Base-by-base conservation (phyloP, 1,284 basidiomycete species). In the Amylostereum areolatum region DNA sequence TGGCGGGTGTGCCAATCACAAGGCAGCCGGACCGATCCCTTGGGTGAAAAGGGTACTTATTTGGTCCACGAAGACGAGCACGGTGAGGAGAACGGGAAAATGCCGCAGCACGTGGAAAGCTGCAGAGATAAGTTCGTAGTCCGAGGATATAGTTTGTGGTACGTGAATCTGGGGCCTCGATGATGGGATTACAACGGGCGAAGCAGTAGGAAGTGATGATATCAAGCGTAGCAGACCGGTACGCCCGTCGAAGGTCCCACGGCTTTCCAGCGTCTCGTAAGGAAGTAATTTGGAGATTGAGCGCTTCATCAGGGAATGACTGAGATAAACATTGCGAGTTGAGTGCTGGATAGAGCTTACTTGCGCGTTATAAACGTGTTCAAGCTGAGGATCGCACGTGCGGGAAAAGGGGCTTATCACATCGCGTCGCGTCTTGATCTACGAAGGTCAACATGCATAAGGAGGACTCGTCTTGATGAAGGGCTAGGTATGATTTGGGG, bases 371-470 rank as follows among this genome's bases (percentile, higher is more conserved):
- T 49, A 11, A 64, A 45, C 24, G 52, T 29, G 43, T 68, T 64
- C n/a, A 66, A 49, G 25, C 59, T 53, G 25, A 65, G 45, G 31
- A 67, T 62, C 1, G 61, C 59, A 3, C 56, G 54, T 12, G 66
- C 57, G 5, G 66, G 66, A 53, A 69, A 70, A 8, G 65, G 64
- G 62, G 24, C 48, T 51, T 27, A 68, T 53, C 27, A 64, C 46
- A 11, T 67, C 62, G 34, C 58, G 58, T 3, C 62, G 54, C 33
- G 52, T 49, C 52, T 62, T 65, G 4, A 65, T 60, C 24, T 59
- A 12, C 50, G 43, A 12, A 59, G 57, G 46, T 65, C 2, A 54
- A 47, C 24, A 53, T 55, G 18, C 57, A 60, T 43, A 65, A 59
- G 1, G 58, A 59, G 3, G 60, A 58, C n/a, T 57, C 48, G 7